phyloP scores from a whole-genome alignment of 139 green algal genomes.

The Chlorella vulgaris region DNA sequence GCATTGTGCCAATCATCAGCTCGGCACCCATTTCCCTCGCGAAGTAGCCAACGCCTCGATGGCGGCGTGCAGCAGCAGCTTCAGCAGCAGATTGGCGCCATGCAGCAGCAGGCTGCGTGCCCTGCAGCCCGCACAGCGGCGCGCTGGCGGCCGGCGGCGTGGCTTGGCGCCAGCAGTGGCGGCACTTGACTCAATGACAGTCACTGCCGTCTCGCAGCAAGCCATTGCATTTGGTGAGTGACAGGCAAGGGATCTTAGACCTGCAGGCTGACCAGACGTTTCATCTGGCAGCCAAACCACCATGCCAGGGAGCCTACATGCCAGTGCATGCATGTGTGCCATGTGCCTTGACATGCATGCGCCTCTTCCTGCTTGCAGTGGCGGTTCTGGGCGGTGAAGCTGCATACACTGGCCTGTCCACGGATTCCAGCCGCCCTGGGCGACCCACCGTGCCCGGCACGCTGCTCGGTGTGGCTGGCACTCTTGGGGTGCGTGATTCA shows the following conservation, averaged over 20 bases:
- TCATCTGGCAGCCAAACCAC: background rate
- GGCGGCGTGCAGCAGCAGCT: background rate
- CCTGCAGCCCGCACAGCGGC: background rate
- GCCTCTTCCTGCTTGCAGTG: conserved; percentile 22
- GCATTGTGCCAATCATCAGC: background rate
- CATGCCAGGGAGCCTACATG: background rate
- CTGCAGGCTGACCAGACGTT: too few relatives aligned
- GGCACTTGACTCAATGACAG: conserved; percentile 21
- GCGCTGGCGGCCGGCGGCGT: background rate
- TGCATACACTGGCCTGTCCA: conserved; percentile 31
- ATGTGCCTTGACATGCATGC: background rate
- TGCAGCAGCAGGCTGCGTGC: background rate
- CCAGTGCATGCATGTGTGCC: background rate
- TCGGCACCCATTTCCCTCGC: background rate
- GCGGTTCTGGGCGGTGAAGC: conserved; percentile 42
- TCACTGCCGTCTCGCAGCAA: conserved; percentile 60
- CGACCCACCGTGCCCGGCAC: conserved; percentile 29
- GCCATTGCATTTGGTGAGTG: conserved; percentile 52
- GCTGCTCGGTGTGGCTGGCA: conserved; percentile 25
- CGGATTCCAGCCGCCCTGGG: conserved; percentile 7
- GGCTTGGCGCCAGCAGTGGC: background rate
- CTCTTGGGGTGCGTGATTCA: conserved; percentile 17
- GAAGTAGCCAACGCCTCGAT: background rate
- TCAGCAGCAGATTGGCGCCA: background rate
- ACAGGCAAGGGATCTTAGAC: background rate